phyloP scores from a whole-genome alignment of 192 early-diverging fungal genomes.

The Coemansia sp. region DNA sequence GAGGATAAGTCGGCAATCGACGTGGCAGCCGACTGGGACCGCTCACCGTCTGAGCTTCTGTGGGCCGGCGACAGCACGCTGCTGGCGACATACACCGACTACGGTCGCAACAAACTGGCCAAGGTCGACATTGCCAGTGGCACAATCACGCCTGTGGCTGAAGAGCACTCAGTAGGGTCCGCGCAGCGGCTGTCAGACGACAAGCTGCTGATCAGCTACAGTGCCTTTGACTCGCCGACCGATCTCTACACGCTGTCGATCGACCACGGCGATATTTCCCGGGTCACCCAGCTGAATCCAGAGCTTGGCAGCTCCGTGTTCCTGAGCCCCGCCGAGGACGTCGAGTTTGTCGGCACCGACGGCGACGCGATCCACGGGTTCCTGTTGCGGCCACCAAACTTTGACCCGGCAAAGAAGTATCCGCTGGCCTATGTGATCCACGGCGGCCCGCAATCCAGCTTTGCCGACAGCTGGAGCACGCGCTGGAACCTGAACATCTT shows the following conservation, averaged over 20 bases:
- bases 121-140: slow-evolving; percentile 55
- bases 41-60: slow-evolving; percentile 53
- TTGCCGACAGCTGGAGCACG: slow-evolving; percentile 51
- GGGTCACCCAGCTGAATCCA: slow-evolving; percentile 46
- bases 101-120: slow-evolving; percentile 62
- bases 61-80: slow-evolving; percentile 56
- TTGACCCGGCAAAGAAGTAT: slow-evolving; percentile 55
- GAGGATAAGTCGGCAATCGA: slow-evolving; percentile 26
- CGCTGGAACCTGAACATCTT: slow-evolving; percentile 77
- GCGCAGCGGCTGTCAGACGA: slow-evolving; percentile 41
- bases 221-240: slow-evolving; percentile 54
- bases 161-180: slow-evolving; percentile 48
- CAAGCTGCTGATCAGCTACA: slow-evolving; percentile 51
- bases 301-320: slow-evolving; percentile 27
- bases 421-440: slow-evolving; percentile 81
- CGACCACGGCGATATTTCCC: slow-evolving; percentile 23
- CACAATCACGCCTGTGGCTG: slow-evolving; percentile 44
- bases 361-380: slow-evolving; percentile 48
- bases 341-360: slow-evolving; percentile 61
- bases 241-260: slow-evolving; percentile 50
- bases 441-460: slow-evolving; percentile 73
- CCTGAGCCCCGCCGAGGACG: slow-evolving; percentile 58
- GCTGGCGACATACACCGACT: slow-evolving; percentile 62
- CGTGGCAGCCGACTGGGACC: slow-evolving; percentile 61
- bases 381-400: slow-evolving; percentile 46